Percentiles rank a stretch among this genome's conserved stretches.
These are phyloP conservation scores for Butyriboletus appendiculatus DNA, from an alignment of 1,284 basidiomycete genomes.

Conservation along the genomic window DNA sequence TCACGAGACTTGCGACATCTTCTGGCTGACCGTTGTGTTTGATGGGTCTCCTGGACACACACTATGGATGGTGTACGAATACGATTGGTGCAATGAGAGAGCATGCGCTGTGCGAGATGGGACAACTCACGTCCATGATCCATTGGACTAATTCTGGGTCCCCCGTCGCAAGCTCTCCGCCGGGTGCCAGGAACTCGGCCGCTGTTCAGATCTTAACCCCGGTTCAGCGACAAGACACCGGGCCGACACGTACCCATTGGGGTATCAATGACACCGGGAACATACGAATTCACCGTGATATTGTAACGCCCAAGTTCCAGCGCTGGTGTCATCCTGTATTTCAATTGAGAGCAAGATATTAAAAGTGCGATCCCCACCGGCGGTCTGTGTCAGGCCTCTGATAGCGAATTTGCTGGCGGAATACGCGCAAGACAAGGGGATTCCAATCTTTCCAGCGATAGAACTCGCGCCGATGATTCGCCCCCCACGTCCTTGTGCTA, in stretches of 20 bases:
- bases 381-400: conserved; percentile 30
- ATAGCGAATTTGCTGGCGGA: conserved; percentile 34
- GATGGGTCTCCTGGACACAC: neutral
- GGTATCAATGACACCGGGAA: conserved; percentile 23
- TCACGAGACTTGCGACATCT: conserved; percentile 28
- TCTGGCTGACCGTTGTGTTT: conserved; percentile 19
- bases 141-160: conserved; percentile 4
- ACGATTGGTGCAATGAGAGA: neutral
- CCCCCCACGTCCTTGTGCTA: conserved; percentile 40
- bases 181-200: neutral
- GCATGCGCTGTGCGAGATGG: neutral
- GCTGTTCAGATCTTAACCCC: neutral
- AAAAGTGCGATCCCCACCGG: conserved; percentile 9
- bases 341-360: neutral
- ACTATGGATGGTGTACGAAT: neutral
- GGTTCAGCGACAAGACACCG: neutral
- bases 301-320: conserved; percentile 34
- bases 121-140: conserved; percentile 2
- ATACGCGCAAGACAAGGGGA: conserved; percentile 13
- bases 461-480: conserved; percentile 39
- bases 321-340: conserved; percentile 11
- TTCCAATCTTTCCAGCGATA: conserved; percentile 20
- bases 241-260: conserved; percentile 17
- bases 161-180: neutral
- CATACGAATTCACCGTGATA: conserved; percentile 30